Evolutionary conservation across 345 rosid genomes (phyloP).

Genomic region (Salix viminalis): DNA sequence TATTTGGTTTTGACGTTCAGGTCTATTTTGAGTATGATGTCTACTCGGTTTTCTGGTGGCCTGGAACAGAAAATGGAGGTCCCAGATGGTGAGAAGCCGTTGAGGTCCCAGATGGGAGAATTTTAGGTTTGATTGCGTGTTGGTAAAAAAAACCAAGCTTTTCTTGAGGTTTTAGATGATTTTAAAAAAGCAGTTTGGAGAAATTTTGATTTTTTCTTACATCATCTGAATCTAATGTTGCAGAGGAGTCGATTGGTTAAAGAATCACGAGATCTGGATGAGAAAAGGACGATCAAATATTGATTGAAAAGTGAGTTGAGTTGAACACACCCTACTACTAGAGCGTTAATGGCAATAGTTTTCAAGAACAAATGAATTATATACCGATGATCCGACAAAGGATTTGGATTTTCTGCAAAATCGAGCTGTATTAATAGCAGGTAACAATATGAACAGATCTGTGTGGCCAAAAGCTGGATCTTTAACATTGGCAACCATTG

Average conservation of each 20-base stretch:
- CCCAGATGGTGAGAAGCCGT: not conserved
- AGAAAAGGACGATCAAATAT: not conserved
- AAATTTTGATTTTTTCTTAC: not conserved
- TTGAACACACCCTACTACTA: conserved; percentile 6
- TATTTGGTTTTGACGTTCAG: not conserved
- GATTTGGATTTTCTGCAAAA: too few species aligned
- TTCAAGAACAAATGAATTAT: too few species aligned
- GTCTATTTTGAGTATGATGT: not conserved
- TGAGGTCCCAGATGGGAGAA: conserved; percentile 5
- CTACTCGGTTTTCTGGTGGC: not conserved
- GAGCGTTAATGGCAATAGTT: too few species aligned
- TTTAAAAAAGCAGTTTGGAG: not conserved
- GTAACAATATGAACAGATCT: too few species aligned
- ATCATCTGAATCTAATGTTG: not conserved
- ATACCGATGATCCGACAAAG: too few species aligned
- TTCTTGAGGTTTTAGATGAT: not conserved
- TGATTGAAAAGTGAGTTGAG: not conserved
- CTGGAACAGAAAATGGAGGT: not conserved
- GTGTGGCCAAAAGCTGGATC: too few species aligned
- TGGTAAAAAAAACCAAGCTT: conserved; percentile 6
- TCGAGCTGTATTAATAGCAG: too few species aligned
- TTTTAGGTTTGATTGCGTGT: not conserved
- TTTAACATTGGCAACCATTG: too few species aligned
- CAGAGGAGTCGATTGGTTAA: not conserved
- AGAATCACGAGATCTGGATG: conserved; percentile 2